phyloP scores from a whole-genome alignment of 2,329 filamentous ascomycete genomes.

The Cyclaneusma minus region DNA sequence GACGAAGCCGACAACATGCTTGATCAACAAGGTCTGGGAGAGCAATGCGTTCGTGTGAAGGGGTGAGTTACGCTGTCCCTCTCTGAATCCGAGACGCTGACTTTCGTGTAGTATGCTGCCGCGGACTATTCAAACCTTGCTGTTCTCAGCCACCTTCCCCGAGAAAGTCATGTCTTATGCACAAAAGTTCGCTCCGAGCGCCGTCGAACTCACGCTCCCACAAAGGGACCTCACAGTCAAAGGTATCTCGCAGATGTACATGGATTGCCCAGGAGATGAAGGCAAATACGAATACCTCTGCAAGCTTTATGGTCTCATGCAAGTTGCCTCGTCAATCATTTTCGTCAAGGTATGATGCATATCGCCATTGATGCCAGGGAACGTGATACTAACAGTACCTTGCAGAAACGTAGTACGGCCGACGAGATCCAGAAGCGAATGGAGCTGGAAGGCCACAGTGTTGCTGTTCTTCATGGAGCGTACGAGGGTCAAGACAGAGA shows the following conservation, averaged over 20 bases:
- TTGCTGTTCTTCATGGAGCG: slow-evolving; percentile 77
- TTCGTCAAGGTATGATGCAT: slow-evolving; percentile 63
- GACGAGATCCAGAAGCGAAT: slow-evolving; percentile 74
- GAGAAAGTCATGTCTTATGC: slow-evolving; percentile 76
- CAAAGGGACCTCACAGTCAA: slow-evolving; percentile 89
- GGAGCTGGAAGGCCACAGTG: slow-evolving; percentile 77
- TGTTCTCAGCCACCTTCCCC: slow-evolving; percentile 93
- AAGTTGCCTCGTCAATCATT: slow-evolving; percentile 92
- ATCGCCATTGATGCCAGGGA: neutral
- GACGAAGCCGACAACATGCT: slow-evolving; percentile 99
- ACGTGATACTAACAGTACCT: neutral
- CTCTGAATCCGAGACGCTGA: slow-evolving; percentile 5
- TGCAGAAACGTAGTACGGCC: slow-evolving; percentile 70
- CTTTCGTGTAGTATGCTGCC: slow-evolving; percentile 47
- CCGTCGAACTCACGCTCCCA: slow-evolving; percentile 75
- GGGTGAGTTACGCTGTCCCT: slow-evolving; percentile 35
- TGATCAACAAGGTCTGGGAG: slow-evolving; percentile 85
- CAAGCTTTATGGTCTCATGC: slow-evolving; percentile 91
- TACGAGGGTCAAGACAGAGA: slow-evolving; percentile 78
- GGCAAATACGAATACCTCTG: slow-evolving; percentile 82
- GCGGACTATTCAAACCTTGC: slow-evolving; percentile 63
- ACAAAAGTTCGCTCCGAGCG: slow-evolving; percentile 65
- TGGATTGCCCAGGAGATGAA: slow-evolving; percentile 71
- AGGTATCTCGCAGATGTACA: slow-evolving; percentile 94
- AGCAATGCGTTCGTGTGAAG: slow-evolving; percentile 88